A percentile compares a stretch with the other conserved stretches of the same genome.
phyloP scores from a whole-genome alignment of 108 stramenopile species.

The Skeletonema marinoi region DNA sequence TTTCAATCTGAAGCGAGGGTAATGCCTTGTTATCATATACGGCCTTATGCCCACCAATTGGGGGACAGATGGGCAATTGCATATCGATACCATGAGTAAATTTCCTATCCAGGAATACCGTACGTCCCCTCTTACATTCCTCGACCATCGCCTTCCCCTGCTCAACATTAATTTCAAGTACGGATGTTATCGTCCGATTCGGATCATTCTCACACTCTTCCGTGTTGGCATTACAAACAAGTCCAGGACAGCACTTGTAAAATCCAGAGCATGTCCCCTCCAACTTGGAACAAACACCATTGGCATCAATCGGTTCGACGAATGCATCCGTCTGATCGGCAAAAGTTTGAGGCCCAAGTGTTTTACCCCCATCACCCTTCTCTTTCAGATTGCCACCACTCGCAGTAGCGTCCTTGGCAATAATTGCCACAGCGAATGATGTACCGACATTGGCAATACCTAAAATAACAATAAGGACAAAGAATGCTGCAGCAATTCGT shows the following conservation, averaged over 20 bases:
- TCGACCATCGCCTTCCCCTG: slow-evolving; percentile 2
- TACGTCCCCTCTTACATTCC: not conserved
- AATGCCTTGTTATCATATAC: not conserved
- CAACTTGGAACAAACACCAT: not conserved
- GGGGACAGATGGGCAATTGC: not conserved
- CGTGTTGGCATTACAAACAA: not conserved
- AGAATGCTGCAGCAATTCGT: not conserved
- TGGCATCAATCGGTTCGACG: not conserved
- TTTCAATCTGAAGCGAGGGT: not conserved
- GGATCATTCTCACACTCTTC: not conserved
- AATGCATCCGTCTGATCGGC: not conserved
- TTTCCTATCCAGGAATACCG: not conserved
- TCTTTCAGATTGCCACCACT: not conserved
- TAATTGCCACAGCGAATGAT: not conserved
- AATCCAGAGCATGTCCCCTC: not conserved
- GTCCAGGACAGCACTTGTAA: not conserved
- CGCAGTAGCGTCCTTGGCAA: slow-evolving; percentile 1
- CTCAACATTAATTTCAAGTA: slow-evolving; percentile 1
- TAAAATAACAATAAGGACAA: not conserved
- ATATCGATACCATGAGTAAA: not conserved
- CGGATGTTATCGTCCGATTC: not conserved
- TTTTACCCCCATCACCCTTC: not conserved
- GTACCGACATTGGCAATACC: slow-evolving; percentile 1
- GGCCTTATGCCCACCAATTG: not conserved
- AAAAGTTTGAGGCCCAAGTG: not conserved